Evolutionary conservation across 345 rosid species (phyloP), one percentile per base, ranked within the genome.

Genomic region (Salix koriyanagi): DNA sequence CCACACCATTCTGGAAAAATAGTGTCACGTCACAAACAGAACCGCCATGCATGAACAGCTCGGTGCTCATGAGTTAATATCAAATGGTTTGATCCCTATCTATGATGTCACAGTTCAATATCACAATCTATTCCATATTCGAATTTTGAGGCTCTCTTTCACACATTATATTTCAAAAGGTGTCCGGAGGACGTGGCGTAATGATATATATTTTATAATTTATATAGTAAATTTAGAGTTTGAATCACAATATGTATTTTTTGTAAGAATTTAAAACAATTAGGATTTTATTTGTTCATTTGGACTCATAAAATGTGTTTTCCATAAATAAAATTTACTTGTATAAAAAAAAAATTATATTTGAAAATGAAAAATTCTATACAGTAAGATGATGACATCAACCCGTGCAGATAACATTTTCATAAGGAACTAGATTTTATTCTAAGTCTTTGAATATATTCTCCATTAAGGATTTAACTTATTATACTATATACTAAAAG

Each of bases 251-350:
- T 4, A 4, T 34, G 0, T 32, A 32, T 32, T 34, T 4, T 4
- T 34, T 34, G 0, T 34, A 34, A 34, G 0, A 34, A 4, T 34
- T 3, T 34, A 34, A 0, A 34, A 34, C 0, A 34, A 4, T 34
- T 0, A 34, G 0, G 0, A 0, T 34, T 34, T 34, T 34, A 34
- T 4, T 34, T 4, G 1, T 34, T 34, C 0, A 34, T 0, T 0
- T 34, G 5, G 5, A 34, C 1, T 4, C 0, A 34, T 34, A 34
- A 34, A 34, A 0, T 34, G 0, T 34, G 0, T 0, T 34, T 4
- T 34, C 0, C 6, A 34, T 4, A 34, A 4, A 34, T 4, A 34
- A 34, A 34, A 4, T 34, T 34, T 34, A 1, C 5, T 34, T 34
- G 1, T 0, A 34, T 34, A 0, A 1, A 34, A 34, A 32, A 34